Evolutionary conservation across 495 filamentous ascomycete genomes (phyloP), one percentile per base, ranked within the genome.

Genomic region (Xeromyces bisporus): DNA sequence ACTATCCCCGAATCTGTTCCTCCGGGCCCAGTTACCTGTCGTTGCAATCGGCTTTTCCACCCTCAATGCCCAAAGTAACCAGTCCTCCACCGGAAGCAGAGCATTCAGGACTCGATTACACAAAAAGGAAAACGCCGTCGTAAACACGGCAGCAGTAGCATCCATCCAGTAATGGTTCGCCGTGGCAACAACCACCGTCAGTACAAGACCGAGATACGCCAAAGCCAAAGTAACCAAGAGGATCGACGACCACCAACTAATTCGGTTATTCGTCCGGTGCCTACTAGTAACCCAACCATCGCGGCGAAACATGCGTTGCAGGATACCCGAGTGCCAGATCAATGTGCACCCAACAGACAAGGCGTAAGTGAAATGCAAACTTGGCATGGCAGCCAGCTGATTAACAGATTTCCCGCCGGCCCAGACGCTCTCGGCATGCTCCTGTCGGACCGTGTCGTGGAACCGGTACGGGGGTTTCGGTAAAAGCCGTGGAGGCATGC

Each of bases 101-200:
- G 66, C 47, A 31, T 63, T 44, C 38, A 71, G 67, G 7, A 76
- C 38, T 13, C 55, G 36, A 38, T 76, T 77, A 28, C 50, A 51
- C n/a, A 44, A 11, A 36, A 64, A 68, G 41, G 52, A 61, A 10
- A 65, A 58, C 9, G 62, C 51, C n/a, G 65, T 39, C 4, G 60
- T 60, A 17, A 68, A 57, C 31, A 66, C 51, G 4, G 67, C 68
- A n/a, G 65, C 52, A 11, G 62, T 46, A 1, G 70, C 72, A 44
- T 76, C 73, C 21, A 77, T 51, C 48, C 65, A 71, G 40, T 72
- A 77, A 45, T 76, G 73, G 37, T 78, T 77, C 8, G 73, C 73
- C 4, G 73, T 78, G 7, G 69, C 69, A 10, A 78, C 55, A 29
- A 77, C 75, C 8, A 71, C 67, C 29, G 60, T 56, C 10, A 78